phyloP scores from a whole-genome alignment of 2,329 filamentous ascomycete genomes.

The Clarireedia homoeocarpa region DNA sequence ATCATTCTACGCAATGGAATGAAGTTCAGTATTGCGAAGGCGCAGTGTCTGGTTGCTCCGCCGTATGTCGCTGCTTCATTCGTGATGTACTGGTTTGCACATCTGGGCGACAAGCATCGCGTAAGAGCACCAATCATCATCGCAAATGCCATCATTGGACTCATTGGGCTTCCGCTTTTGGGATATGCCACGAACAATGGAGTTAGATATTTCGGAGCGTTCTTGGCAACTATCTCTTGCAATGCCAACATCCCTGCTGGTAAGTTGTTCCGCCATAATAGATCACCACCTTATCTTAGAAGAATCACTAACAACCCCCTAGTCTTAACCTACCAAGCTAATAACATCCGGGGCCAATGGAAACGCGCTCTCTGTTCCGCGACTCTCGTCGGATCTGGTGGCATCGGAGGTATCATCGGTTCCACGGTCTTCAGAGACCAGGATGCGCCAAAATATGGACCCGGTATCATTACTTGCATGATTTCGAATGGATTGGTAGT shows the following conservation, averaged over 20 bases:
- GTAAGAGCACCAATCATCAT: slow-evolving; percentile 27
- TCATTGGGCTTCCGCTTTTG: slow-evolving; percentile 36
- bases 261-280: too few relatives aligned
- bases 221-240: slow-evolving; percentile 39
- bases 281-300: too few relatives aligned
- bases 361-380: slow-evolving; percentile 76
- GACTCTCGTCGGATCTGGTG: slow-evolving; percentile 67
- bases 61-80: too few relatives aligned
- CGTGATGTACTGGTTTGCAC: too few relatives aligned
- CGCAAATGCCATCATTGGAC: background rate
- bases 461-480: slow-evolving; percentile 22
- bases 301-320: slow-evolving; percentile 57
- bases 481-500: slow-evolving; percentile 23
- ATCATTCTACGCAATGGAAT: too few relatives aligned
- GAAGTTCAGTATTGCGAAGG: too few relatives aligned
- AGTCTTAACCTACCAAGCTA: slow-evolving; percentile 72
- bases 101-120: too few relatives aligned
- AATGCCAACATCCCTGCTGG: slow-evolving; percentile 37
- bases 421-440: slow-evolving; percentile 60
- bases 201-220: slow-evolving; percentile 47
- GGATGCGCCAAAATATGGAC: slow-evolving; percentile 44
- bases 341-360: slow-evolving; percentile 76
- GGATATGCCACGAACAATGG: slow-evolving; percentile 40
- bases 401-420: slow-evolving; percentile 71
- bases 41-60: too few relatives aligned